A percentile compares a stretch with the other conserved stretches of the same genome.
Evolutionary conservation across 192 early-diverging fungal genomes (phyloP).

Genomic region (Entophlyctis luteolus): DNA sequence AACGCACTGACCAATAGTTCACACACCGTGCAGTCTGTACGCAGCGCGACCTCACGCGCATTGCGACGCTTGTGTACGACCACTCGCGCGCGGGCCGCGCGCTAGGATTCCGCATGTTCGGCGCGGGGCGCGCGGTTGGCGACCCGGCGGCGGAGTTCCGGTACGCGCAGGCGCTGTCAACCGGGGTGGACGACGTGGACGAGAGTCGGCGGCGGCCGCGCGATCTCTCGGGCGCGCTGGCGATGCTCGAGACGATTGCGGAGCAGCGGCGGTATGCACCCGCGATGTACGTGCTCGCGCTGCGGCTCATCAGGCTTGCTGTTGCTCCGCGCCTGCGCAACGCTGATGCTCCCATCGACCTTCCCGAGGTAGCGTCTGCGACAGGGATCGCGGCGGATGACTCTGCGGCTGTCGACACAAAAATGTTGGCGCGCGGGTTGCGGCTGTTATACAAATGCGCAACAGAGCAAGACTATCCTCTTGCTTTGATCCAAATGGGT

Average conservation of each 20-base stretch:
- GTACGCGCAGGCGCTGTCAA: slow-evolving; percentile 21
- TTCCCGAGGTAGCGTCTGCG: background rate
- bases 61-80: slow-evolving; percentile 9
- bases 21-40: slow-evolving; percentile 23
- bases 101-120: slow-evolving; percentile 18
- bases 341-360: background rate
- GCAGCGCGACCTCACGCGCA: background rate
- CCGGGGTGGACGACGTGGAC: background rate
- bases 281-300: slow-evolving; percentile 27
- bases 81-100: slow-evolving; percentile 8
- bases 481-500: slow-evolving; percentile 35
- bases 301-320: slow-evolving; percentile 1
- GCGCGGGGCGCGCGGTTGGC: slow-evolving; percentile 12
- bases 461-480: slow-evolving; percentile 8
- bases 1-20: too few relatives aligned
- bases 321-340: background rate
- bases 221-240: slow-evolving; percentile 2
- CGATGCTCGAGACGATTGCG: slow-evolving; percentile 10
- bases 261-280: slow-evolving; percentile 1
- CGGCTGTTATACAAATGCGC: slow-evolving; percentile 19
- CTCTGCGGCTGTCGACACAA: background rate
- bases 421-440: slow-evolving; percentile 15
- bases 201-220: too few relatives aligned
- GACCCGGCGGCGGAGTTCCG: slow-evolving; percentile 33
- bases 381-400: background rate